Percentiles rank a stretch among this genome's conserved stretches.
Conservation (phyloP, 2,329 filamentous ascomycete species). For the Colletotrichum melonis region DNA sequence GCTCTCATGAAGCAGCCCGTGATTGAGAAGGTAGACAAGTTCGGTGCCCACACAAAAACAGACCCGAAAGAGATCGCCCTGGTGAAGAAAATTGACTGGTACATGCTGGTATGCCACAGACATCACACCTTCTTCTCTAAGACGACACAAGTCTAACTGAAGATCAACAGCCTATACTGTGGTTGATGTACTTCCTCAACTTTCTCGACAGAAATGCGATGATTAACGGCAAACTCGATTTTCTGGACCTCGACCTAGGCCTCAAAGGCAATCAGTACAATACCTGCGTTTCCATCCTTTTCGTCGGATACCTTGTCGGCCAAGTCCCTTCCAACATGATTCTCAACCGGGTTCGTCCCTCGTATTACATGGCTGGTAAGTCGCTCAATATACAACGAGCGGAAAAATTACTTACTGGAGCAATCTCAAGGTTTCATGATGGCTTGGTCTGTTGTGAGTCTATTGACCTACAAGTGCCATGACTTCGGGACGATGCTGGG, state of each 20-base stretch:
- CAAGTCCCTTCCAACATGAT: constrained; percentile 48
- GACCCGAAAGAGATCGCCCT: constrained; percentile 50
- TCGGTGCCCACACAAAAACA: constrained; percentile 51
- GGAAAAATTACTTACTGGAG: background rate
- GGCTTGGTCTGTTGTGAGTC: constrained; percentile 35
- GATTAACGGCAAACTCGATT: constrained; percentile 43
- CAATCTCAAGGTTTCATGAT: constrained; percentile 25
- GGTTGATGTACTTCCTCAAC: constrained; percentile 41
- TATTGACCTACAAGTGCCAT: constrained; percentile 35
- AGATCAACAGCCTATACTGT: constrained; percentile 30
- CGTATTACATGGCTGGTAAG: constrained; percentile 35
- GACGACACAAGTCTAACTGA: background rate
- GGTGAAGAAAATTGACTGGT: constrained; percentile 48
- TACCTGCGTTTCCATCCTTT: constrained; percentile 39
- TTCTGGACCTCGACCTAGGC: constrained; percentile 41
- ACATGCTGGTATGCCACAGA: constrained; percentile 43
- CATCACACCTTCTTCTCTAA: background rate
- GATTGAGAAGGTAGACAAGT: constrained; percentile 46
- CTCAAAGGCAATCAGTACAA: constrained; percentile 44
- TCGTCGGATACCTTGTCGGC: constrained; percentile 35
- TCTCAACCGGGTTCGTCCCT: constrained; percentile 43
- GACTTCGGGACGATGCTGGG: constrained; percentile 30
- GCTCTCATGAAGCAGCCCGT: constrained; percentile 30
- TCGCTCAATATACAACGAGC: background rate
- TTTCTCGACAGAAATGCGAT: constrained; percentile 46